Evolutionary conservation across 2,329 filamentous ascomycete genomes (phyloP).

Genomic region (Hymenoscyphus salicellus): DNA sequence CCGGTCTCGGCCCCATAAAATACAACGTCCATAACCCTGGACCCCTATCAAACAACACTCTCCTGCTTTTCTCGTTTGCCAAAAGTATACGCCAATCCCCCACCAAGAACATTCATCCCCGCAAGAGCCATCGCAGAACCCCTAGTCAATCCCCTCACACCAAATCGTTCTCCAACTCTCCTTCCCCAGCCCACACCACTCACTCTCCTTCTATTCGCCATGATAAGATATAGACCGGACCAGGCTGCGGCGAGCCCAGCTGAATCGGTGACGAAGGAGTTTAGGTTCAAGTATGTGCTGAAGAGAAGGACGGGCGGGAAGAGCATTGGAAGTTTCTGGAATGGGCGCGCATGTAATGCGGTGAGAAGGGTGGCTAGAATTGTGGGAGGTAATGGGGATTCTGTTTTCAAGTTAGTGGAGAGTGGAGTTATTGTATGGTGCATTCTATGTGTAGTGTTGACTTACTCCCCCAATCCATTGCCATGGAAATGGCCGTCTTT

Average conservation of each 20-base stretch:
- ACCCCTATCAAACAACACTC: background rate
- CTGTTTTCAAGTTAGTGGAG: slow-evolving; percentile 40
- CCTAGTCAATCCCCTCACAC: slow-evolving; percentile 49
- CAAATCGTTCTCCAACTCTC: slow-evolving; percentile 47
- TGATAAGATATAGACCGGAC: slow-evolving; percentile 62
- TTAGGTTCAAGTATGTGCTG: slow-evolving; percentile 63
- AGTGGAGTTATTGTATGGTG: background rate
- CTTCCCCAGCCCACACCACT: slow-evolving; percentile 22
- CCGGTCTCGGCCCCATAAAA: background rate
- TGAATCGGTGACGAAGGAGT: slow-evolving; percentile 59
- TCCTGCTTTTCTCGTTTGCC: slow-evolving; percentile 33
- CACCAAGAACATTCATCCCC: slow-evolving; percentile 47
- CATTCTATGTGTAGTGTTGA: slow-evolving; percentile 17
- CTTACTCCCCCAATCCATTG: slow-evolving; percentile 52
- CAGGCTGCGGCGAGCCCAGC: slow-evolving; percentile 63
- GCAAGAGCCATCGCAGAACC: slow-evolving; percentile 51
- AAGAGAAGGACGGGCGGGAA: slow-evolving; percentile 66
- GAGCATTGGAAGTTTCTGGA: slow-evolving; percentile 62
- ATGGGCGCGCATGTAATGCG: slow-evolving; percentile 64
- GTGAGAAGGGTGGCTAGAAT: slow-evolving; percentile 64
- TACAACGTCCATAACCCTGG: background rate
- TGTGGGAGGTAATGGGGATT: slow-evolving; percentile 62
- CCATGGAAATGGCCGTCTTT: slow-evolving; percentile 43
- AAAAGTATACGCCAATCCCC: slow-evolving; percentile 52
- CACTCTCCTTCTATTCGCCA: slow-evolving; percentile 54